These are phyloP conservation scores for Tephrocybe sp. DNA, from an alignment of 768 basidiomycete genomes.

Conservation along the genomic window DNA sequence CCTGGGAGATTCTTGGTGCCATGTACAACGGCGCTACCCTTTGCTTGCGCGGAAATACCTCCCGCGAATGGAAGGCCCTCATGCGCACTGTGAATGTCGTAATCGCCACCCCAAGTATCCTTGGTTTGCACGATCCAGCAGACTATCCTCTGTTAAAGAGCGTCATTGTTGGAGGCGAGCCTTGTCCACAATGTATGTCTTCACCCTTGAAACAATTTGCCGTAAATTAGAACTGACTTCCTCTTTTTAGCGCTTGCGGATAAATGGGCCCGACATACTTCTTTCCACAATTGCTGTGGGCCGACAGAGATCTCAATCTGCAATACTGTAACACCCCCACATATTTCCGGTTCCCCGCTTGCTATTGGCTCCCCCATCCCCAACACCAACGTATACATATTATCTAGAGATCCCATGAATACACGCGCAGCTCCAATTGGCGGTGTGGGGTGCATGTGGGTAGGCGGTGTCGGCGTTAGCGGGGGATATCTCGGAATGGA, in stretches of 20 bases:
- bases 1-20: slow-evolving; percentile 59
- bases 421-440: slow-evolving; percentile 33
- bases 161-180: slow-evolving; percentile 54
- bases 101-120: slow-evolving; percentile 54
- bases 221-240: background rate
- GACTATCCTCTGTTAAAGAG: slow-evolving; percentile 51
- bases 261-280: slow-evolving; percentile 39
- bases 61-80: slow-evolving; percentile 48
- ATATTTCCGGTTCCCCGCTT: slow-evolving; percentile 36
- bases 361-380: slow-evolving; percentile 52
- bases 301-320: slow-evolving; percentile 57
- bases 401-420: slow-evolving; percentile 34
- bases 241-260: slow-evolving; percentile 33
- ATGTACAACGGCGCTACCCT: slow-evolving; percentile 54
- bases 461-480: slow-evolving; percentile 59
- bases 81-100: slow-evolving; percentile 52
- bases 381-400: slow-evolving; percentile 44
- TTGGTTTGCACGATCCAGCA: slow-evolving; percentile 45
- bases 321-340: slow-evolving; percentile 47
- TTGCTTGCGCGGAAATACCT: slow-evolving; percentile 51
- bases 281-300: slow-evolving; percentile 53
- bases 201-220: background rate
- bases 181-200: slow-evolving; percentile 46
- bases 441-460: slow-evolving; percentile 54
- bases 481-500: slow-evolving; percentile 57